Evolutionary conservation across 306 rosid genomes (phyloP), one percentile per base, ranked within the genome.

Genomic region (Begonia fuchsioides): DNA sequence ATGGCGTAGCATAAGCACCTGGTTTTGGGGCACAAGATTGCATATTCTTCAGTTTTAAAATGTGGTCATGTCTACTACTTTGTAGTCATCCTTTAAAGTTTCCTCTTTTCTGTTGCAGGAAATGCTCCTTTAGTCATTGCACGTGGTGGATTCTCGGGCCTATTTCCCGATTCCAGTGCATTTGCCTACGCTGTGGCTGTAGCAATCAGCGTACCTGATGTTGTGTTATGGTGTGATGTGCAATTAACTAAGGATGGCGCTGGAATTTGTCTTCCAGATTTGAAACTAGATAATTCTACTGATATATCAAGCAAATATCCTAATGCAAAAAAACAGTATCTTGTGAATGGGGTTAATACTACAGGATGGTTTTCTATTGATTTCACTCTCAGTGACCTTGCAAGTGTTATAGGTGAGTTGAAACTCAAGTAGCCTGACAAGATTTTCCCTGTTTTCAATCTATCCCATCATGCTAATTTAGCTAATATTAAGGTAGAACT

Each of bases 71-170:
- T n/a, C n/a, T n/a, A n/a, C n/a, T n/a, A n/a, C n/a, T n/a, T n/a
- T n/a, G n/a, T n/a, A n/a, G n/a, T n/a, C n/a, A 19, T 19, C 26
- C 26, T 19, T 19, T 40, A 9, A 10, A 40, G 7, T 3, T 46
- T 15, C 17, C 10, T 16, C 47, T 45, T 17, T 65, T 49, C 35
- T 60, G 64, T 41, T 67, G 76, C 75, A 90, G 97, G 97, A 58
- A 53, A 17, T 49, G 39, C 65, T 3, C 95, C 97, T 1, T 18
- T 76, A 52, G 92, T 79, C n/a, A 48, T 90, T 47, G 94, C 97
- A 12, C 86, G 67, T 0, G 95, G 97, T 46, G 97, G 97, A 2
- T 81, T 90, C 67, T 81, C 97, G 0, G 98, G 98, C 53, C 20
- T 92, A 26, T 73, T 85, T 65, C 86, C 98, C 0, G 94, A 75